Evolutionary conservation across 441 rosid genomes (phyloP).

Genomic region (Kokia cookei): DNA sequence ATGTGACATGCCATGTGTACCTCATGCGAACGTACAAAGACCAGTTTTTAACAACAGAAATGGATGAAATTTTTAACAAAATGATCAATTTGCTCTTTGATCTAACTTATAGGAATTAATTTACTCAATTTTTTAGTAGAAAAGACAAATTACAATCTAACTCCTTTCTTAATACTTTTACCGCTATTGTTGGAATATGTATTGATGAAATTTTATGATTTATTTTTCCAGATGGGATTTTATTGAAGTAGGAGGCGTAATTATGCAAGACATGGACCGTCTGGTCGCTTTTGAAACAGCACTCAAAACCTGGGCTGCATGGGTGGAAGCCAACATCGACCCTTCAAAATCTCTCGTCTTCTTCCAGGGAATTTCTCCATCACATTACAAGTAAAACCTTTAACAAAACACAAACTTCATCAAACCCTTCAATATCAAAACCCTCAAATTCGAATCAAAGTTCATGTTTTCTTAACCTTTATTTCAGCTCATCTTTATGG

Average conservation of each 20-base stretch:
- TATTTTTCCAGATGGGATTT: conserved; percentile 56
- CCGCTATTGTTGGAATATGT: no score
- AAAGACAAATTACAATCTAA: accelerated
- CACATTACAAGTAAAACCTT: conserved; percentile 70
- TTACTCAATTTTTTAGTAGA: no score
- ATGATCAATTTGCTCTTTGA: no score
- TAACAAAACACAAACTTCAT: neutral
- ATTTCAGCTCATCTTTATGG: conserved; percentile 56
- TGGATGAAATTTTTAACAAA: no score
- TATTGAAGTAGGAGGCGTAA: conserved; percentile 39
- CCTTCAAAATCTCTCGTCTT: conserved; percentile 60
- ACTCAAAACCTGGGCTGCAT: conserved; percentile 64
- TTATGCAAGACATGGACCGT: conserved; percentile 76
- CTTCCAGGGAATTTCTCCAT: conserved; percentile 87
- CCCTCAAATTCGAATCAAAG: neutral
- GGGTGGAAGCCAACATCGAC: conserved; percentile 67
- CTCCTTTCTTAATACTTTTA: no score
- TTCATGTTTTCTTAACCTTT: neutral
- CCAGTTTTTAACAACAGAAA: no score
- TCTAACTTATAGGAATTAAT: accelerated
- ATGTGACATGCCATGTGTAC: no score
- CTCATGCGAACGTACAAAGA: no score
- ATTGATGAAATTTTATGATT: neutral
- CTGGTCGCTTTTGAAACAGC: conserved; percentile 68
- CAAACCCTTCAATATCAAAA: neutral